Evolutionary conservation across 805 yeast genomes (phyloP), one percentile per base, ranked within the genome.

Genomic region (Suhomyces canberraensis): DNA sequence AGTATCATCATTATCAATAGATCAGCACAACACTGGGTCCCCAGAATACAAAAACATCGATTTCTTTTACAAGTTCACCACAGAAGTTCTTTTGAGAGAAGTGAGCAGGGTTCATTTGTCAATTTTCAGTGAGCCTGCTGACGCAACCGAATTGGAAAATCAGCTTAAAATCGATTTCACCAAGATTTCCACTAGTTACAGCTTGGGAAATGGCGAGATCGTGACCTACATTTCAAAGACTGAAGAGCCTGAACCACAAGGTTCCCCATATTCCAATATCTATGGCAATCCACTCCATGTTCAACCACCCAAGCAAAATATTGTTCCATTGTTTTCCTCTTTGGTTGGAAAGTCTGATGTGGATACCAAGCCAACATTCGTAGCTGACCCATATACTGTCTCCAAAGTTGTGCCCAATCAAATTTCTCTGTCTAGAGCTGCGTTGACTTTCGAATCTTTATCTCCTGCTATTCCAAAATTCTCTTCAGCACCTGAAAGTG

Each of bases 251-350:
- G 47, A 47, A 8, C 50, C 60, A 3, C 46, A 44, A 29, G 43
- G 44, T 18, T 27, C 50, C 18, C 45, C 51, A 17, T 38, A 40
- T 25, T 17, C 50, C 47, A 30, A 32, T 37, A 21, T 52, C 47
- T 42, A 40, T 71, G 28, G 37, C 40, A 37, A 48, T 20, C 54
- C 44, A 31, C 31, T 38, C 16, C 51, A 48, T 18, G 46, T 49
- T 17, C 53, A 47, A 17, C 45, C 44, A 11, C 61, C 76, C 8
- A 78, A 84, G 3, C 75, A 76, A 14, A 75, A 75, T 28, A 88
- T 81, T 27, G 71, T 77, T 19, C 95, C 96, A 11, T 66, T 93
- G 33, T 91, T 93, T 54, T 75, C 95, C 4, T 82, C 95, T 0
- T 61, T 82, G 25, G 71, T 76, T 22, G 72, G 76, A 19, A 83